Evolutionary conservation across 148 eudicot species (phyloP).

Genomic region (Nepenthes mirabilis): DNA sequence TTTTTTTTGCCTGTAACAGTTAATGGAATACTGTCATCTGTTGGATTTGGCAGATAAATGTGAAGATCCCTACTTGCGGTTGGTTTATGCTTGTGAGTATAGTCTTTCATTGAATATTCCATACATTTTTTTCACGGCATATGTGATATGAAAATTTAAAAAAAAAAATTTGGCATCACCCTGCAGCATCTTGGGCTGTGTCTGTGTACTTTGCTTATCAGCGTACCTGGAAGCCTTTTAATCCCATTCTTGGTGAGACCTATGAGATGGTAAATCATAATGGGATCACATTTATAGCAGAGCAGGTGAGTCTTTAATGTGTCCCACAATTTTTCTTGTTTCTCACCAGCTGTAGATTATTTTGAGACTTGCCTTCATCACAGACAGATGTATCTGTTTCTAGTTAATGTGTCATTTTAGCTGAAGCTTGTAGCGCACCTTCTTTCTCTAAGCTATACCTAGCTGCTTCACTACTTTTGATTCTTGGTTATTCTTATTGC

Average conservation of each 20-base stretch:
- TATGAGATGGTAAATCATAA: constrained; percentile 87
- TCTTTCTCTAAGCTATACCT: too few relatives aligned
- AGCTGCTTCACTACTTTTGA: background rate
- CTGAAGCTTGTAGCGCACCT: too few relatives aligned
- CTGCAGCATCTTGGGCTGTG: constrained; percentile 77
- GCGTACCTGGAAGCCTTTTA: constrained; percentile 98
- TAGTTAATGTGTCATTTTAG: too few relatives aligned
- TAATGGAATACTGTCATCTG: constrained; percentile 91
- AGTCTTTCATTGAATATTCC: constrained; percentile 1
- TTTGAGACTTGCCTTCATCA: too few relatives aligned
- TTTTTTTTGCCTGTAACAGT: constrained; percentile 32
- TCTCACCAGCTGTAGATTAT: too few relatives aligned
- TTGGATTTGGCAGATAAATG: constrained; percentile 85
- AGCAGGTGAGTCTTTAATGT: constrained; percentile 45
- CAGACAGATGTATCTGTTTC: too few relatives aligned
- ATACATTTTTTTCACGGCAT: background rate
- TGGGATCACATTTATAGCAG: constrained; percentile 75
- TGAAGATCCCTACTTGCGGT: constrained; percentile 87
- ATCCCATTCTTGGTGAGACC: constrained; percentile 98
- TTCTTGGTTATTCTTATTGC: background rate
- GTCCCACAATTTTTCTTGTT: background rate
- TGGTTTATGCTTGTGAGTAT: constrained; percentile 79
- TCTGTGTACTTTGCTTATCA: constrained; percentile 80
- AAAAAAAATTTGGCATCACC: constrained; percentile 1
- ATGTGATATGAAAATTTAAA: too few relatives aligned